Evolutionary conservation across 345 rosid genomes (phyloP), one percentile per base, ranked within the genome.

Genomic region (Firmiana major): DNA sequence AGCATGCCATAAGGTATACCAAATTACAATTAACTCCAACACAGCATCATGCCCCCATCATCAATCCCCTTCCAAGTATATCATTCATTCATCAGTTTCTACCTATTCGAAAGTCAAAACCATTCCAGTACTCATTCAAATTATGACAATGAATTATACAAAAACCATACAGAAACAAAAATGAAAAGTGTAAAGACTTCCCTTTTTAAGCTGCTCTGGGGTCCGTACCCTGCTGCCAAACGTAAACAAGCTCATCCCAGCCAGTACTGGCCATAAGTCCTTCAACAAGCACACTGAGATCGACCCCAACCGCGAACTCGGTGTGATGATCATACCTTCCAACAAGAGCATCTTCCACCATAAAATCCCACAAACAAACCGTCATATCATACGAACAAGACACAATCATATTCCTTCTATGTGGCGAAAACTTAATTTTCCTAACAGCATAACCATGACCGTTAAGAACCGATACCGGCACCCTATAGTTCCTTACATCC

Each of bases 161-260:
- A 59, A 31, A 49, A n/a, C 31, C 54, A 28, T 43, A 40, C 36
- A 40, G 55, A 72, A 48, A 54, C 55, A 26, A 9, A 34, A 66
- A 62, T 5, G 0, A 68, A 6, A 59, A 15, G 17, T 15, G 16
- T 31, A 64, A 77, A 28, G 51, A 75, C 65, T 72, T 69, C 62
- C 83, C 21, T 55, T 19, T 13, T 78, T 85, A 95, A 83, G 84
- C 83, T 1, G 92, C 95, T 86, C 93, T 87, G 0, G 98, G 98
- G 69, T 92, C 98, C 80, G 89, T 93, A 76, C 99, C 97, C 24
- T 93, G 94, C 80, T 91, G 99, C 98, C 98, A 93, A 70, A 94
- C 89, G 9, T 89, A 93, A 49, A 96, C 98, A 68, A 92, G 75
- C 85, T 91, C 98, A 21, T 96, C 99, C 99, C 98, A 96, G 17